Evolutionary conservation across 2,329 filamentous ascomycete genomes (phyloP).

Genomic region (Cladosporium austrohemisphaericum): DNA sequence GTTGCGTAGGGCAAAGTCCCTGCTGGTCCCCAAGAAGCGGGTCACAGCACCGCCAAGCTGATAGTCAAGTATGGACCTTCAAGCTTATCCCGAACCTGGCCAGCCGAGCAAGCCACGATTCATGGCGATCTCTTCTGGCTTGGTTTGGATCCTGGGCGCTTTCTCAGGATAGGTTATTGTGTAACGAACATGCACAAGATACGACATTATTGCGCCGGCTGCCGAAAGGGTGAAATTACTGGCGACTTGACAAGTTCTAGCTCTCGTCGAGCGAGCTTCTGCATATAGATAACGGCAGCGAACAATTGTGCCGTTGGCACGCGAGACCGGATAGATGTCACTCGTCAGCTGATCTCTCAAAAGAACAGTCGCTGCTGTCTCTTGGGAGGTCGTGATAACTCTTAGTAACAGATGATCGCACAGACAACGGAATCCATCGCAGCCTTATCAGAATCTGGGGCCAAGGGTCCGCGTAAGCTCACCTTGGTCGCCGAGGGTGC

Average conservation of each 20-base stretch:
- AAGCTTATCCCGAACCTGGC: conserved; percentile 15
- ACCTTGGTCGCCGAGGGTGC: background rate
- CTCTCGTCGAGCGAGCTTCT: too few relatives aligned
- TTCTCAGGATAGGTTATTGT: background rate
- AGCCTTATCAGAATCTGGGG: background rate
- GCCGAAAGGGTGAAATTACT: too few relatives aligned
- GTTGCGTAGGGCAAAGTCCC: background rate
- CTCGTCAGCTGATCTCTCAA: conserved; percentile 13
- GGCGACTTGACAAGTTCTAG: too few relatives aligned
- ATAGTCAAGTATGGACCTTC: conserved; percentile 11
- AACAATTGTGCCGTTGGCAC: too few relatives aligned
- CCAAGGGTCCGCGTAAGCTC: conserved; percentile 13
- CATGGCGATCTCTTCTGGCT: conserved; percentile 7
- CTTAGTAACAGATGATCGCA: too few relatives aligned
- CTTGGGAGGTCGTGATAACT: conserved; percentile 11
- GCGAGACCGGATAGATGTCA: background rate
- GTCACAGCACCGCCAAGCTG: conserved; percentile 2
- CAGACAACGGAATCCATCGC: too few relatives aligned
- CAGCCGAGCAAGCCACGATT: conserved; percentile 10
- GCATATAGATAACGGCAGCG: too few relatives aligned
- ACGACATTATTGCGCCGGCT: too few relatives aligned
- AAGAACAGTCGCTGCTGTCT: background rate
- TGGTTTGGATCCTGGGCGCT: conserved; percentile 1
- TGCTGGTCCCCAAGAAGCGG: conserved; percentile 7
- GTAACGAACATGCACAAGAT: background rate